Percentiles rank a stretch among this genome's conserved stretches.
Conservation (phyloP, 805 yeast species). For the Lipomyces lipofer region DNA sequence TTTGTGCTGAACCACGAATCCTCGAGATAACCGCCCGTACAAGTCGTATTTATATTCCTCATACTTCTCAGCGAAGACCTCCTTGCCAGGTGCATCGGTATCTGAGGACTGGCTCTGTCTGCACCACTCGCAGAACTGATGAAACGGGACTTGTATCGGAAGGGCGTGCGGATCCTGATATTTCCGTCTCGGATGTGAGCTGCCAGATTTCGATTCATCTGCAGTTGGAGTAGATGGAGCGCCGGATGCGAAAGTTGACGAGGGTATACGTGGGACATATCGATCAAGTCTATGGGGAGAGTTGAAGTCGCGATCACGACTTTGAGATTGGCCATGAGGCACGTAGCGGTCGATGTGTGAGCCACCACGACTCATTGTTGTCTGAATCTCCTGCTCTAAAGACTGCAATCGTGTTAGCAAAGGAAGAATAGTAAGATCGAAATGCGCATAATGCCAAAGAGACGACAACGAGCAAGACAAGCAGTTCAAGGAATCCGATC, state of each 20-base stretch:
- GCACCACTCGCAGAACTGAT: conserved; percentile 25
- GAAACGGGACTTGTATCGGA: conserved; percentile 18
- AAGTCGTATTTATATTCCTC: conserved; percentile 26
- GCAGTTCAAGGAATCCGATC: no score
- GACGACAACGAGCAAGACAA: no score
- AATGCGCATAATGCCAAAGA: no score
- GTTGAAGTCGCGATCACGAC: conserved; percentile 18
- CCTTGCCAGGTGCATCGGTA: conserved; percentile 1
- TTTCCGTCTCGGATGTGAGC: neutral
- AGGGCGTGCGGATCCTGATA: conserved; percentile 24
- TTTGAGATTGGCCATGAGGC: conserved; percentile 1
- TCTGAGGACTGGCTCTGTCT: conserved; percentile 8
- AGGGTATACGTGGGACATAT: conserved; percentile 1
- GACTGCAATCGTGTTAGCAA: no score
- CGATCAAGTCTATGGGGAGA: conserved; percentile 4
- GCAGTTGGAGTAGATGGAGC: neutral
- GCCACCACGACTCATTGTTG: no score
- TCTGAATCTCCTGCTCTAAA: no score
- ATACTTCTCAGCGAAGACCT: conserved; percentile 11
- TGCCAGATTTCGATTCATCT: conserved; percentile 1
- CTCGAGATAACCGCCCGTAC: conserved; percentile 29
- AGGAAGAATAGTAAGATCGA: no score
- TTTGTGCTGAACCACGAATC: conserved; percentile 25
- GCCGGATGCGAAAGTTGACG: neutral
- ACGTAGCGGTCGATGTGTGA: conserved; percentile 13